Base-by-base conservation (phyloP, 164 flowering plant genomes). In the Nymphaea colorata region DNA sequence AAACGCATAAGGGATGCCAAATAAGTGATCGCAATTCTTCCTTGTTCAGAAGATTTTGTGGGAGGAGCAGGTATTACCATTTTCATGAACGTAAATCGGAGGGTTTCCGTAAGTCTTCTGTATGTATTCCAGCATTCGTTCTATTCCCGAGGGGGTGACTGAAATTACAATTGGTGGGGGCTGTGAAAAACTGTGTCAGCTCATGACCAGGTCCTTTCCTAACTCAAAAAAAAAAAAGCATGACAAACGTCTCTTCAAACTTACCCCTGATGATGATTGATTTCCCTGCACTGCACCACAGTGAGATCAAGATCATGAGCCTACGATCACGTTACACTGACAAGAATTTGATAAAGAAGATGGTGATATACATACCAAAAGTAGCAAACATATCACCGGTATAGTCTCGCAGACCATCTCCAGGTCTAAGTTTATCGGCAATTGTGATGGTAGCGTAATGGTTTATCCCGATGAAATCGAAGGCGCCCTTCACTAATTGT, bases 61-160 rank as follows among this genome's bases (percentile, higher is more conserved):
- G 5, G 1, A 7, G 61, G 5, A 14, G 41, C 7, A 14, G 60
- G 66, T 14, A 62, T 36, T 62, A 75, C 84, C 84, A 68, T 76
- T 81, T 79, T 81, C 84, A 57, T 79, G 82, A 42, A 81, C 75
- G 53, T 61, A 75, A 61, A 79, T 67, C 0, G 80, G 81, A 63
- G 84, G 91, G 73, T 88, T 88, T 66, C 85, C 89, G 70, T 88
- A 88, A 65, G 66, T 73, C 71, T 79, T 73, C 77, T 85, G 82
- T 66, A 88, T 61, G 62, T 85, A 80, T 76, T 82, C 84, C 55
- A 86, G 74, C 43, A 76, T 65, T 53, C 16, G 15, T 73, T 70
- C 68, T 70, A 86, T 65, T 60, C 82, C 84, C 72, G 64, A 67
- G 0, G 85, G 76, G 10, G 4, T 15, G 55, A 77, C 8, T 0